Evolutionary conservation across 345 rosid species (phyloP).

Genomic region (Moricandia arvensis): DNA sequence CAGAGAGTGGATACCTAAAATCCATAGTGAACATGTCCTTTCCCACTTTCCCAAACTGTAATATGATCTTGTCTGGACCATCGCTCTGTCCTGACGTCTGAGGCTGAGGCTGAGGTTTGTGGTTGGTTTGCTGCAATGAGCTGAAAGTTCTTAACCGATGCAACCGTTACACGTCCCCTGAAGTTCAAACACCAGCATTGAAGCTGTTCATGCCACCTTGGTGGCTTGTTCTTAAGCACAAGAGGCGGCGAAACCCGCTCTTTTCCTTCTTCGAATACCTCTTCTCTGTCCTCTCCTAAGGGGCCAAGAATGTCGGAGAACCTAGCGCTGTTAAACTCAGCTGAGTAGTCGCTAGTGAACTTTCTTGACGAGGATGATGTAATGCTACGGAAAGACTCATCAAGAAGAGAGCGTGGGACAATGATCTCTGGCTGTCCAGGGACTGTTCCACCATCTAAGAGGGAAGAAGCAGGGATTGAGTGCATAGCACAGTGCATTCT

Average conservation of each 20-base stretch:
- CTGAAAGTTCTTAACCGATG: slow-evolving; percentile 95
- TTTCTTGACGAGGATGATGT: slow-evolving; percentile 55
- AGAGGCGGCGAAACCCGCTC: slow-evolving; percentile 54
- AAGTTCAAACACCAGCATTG: slow-evolving; percentile 98
- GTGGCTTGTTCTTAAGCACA: slow-evolving; percentile 77
- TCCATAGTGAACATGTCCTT: slow-evolving; percentile 99
- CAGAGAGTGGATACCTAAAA: slow-evolving; percentile 84
- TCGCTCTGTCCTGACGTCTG: slow-evolving; percentile 48
- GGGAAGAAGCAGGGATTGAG: slow-evolving; percentile 74
- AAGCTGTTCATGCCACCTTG: slow-evolving; percentile 96
- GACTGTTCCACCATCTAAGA: slow-evolving; percentile 69
- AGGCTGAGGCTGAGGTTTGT: slow-evolving; percentile 42
- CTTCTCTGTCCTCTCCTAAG: slow-evolving; percentile 45
- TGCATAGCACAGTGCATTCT: slow-evolving; percentile 90
- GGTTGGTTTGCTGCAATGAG: slow-evolving; percentile 80
- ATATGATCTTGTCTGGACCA: slow-evolving; percentile 69
- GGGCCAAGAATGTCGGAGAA: slow-evolving; percentile 61
- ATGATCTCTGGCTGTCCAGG: slow-evolving; percentile 87
- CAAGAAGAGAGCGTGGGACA: slow-evolving; percentile 59
- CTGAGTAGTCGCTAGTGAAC: slow-evolving; percentile 54
- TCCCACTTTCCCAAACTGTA: slow-evolving; percentile 92
- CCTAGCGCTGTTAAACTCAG: slow-evolving; percentile 81
- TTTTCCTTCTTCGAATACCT: slow-evolving; percentile 40
- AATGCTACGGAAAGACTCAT: slow-evolving; percentile 86
- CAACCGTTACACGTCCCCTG: slow-evolving; percentile 90